Base-by-base conservation (phyloP, 768 basidiomycete genomes). In the Tylopilus rubrobrunneus region DNA sequence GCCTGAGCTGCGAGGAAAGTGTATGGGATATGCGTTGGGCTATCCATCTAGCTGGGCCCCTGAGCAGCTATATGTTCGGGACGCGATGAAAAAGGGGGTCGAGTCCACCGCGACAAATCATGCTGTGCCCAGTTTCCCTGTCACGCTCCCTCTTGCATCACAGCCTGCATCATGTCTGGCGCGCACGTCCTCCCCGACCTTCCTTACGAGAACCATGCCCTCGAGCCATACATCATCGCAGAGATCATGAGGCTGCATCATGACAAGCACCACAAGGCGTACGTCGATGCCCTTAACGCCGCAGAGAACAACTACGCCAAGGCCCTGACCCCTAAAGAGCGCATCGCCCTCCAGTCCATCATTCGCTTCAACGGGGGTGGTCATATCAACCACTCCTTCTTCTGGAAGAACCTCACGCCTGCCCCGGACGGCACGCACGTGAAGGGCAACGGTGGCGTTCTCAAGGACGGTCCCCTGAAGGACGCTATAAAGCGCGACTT, bases 231-330 rank as follows among this genome's bases (percentile, higher is more conserved):
- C 75, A 96, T 98, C 77, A 67, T 89, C 82, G 45, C 70, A 77
- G 70, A 96, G 76, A 98, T 97, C 72, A 98, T 98, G 94, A 80
- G 77, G 60, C 84, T 97, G 45, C 94, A 97, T 72, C 94, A 98
- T 76, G 85, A 80, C 65, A 96, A 95, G 79, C 94, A 98, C 68
- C 94, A 98, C 68, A 92, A 95, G 77, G 84, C 94, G 46, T 98
- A 97, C 62, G 90, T 98, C 55, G 94, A 87, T 67, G 88, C 89
- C 5, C 82, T 65, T 27, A 65, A 65, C 25, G 48, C 62, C 2
- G 94, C 92, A 25, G 93, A 96, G 74, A 77, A 78, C 56, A 77
- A 83, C 1, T 91, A 93, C 68, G 81, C 84, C 47, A 82, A 81
- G 63, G 77, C 88, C 1, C 64, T 74, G 5, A 82, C 86, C 55